These are phyloP conservation scores for Onygenales sp. DNA, from an alignment of 2,329 filamentous ascomycete genomes.

Conservation along the genomic window DNA sequence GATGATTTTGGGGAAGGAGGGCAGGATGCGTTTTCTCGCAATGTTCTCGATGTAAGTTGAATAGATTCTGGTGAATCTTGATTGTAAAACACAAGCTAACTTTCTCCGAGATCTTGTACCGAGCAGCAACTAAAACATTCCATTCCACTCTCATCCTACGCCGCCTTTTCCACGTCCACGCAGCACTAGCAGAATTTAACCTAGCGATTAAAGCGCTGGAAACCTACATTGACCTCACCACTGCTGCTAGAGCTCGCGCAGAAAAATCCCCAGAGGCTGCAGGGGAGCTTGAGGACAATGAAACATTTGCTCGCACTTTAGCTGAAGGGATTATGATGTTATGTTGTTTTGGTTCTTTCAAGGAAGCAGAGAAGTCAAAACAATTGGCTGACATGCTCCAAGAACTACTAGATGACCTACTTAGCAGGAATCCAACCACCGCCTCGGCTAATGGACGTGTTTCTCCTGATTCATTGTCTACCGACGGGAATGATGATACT, in stretches of 20 bases:
- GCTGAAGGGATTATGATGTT: conserved; percentile 71
- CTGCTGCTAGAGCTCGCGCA: conserved; percentile 72
- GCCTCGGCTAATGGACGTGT: conserved; percentile 10
- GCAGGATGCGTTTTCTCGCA: conserved; percentile 62
- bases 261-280: conserved; percentile 55
- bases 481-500: conserved; percentile 3
- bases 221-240: conserved; percentile 82
- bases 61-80: neutral
- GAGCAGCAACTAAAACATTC: conserved; percentile 84
- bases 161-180: conserved; percentile 77
- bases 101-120: conserved; percentile 61
- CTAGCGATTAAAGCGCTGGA: conserved; percentile 84
- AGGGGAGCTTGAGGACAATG: conserved; percentile 71
- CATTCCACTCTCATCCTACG: conserved; percentile 86
- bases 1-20: conserved; percentile 73
- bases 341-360: conserved; percentile 67
- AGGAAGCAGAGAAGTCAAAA: conserved; percentile 70
- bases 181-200: conserved; percentile 82
- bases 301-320: conserved; percentile 65
- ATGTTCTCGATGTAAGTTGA: conserved; percentile 56
- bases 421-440: conserved; percentile 14
- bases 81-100: conserved; percentile 7
- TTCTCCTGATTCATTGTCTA: conserved; percentile 1
- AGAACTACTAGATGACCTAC: conserved; percentile 12
- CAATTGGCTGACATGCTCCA: conserved; percentile 58